A percentile compares a stretch with the other conserved stretches of the same genome.
Evolutionary conservation across 768 basidiomycete genomes (phyloP).

Genomic region (Leccinum pellstonianum): DNA sequence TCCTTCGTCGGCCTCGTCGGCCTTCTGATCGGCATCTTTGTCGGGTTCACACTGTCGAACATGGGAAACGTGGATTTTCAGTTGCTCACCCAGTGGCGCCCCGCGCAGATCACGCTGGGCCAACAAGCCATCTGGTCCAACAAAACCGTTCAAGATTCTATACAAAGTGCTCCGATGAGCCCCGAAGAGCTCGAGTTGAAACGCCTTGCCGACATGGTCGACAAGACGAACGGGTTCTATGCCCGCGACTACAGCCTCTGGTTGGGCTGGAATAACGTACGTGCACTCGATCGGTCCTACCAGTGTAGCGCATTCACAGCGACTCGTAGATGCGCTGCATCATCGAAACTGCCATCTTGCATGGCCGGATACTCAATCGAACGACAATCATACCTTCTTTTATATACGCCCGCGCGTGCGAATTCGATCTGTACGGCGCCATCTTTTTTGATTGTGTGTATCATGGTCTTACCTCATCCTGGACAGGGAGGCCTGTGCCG

Average conservation of each 20-base stretch:
- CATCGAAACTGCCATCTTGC: no score
- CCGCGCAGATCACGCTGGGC: background rate
- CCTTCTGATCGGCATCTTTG: background rate
- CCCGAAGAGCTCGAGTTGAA: background rate
- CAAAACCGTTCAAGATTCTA: background rate
- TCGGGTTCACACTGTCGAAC: background rate
- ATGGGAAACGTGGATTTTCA: background rate
- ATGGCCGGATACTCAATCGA: no score
- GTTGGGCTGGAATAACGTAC: no score
- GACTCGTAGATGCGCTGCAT: no score
- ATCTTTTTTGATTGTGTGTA: background rate
- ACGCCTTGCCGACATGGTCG: no score
- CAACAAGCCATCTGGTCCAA: background rate
- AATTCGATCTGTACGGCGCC: slow-evolving; percentile 12
- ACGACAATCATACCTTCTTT: no score
- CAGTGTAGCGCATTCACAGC: no score
- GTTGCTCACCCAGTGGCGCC: background rate
- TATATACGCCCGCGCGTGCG: no score
- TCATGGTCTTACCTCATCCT: background rate
- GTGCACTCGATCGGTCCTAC: no score
- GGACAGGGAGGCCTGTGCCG: slow-evolving; percentile 35
- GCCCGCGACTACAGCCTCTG: no score
- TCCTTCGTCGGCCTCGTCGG: background rate
- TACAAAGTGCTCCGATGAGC: background rate
- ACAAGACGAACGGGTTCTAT: no score